Conservation (phyloP, 2,329 filamentous ascomycete genomes). For the Penicillium psychrosexuale region DNA sequence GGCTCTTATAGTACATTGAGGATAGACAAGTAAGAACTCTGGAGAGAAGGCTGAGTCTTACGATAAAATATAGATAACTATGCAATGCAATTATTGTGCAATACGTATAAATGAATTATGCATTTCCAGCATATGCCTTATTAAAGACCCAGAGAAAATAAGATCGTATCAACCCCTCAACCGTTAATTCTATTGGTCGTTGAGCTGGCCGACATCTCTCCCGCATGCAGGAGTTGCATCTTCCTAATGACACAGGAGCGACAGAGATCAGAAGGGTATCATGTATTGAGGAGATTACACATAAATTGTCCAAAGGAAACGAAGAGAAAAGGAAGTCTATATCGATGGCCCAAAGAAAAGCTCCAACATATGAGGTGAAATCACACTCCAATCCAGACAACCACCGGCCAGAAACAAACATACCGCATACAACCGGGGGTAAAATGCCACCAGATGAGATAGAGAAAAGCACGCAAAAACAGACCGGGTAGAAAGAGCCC, state of each 20-base stretch:
- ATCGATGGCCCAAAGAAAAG: slow-evolving; percentile 10
- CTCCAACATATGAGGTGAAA: slow-evolving; percentile 1
- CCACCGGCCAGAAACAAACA: not conserved
- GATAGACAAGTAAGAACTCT: not conserved
- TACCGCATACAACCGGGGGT: not conserved
- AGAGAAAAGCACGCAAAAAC: not conserved
- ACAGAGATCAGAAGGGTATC: not conserved
- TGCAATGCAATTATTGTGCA: not conserved
- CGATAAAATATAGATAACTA: not conserved
- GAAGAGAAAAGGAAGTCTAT: slow-evolving; percentile 17
- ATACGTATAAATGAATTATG: not conserved
- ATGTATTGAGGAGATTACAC: not conserved
- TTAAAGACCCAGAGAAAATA: not conserved
- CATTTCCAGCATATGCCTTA: not conserved
- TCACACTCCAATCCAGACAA: slow-evolving; percentile 3
- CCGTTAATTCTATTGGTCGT: not conserved
- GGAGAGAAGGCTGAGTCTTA: not conserved
- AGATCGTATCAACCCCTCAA: not conserved
- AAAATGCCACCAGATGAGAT: not conserved
- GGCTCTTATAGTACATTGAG: not conserved
- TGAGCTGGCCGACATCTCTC: not conserved
- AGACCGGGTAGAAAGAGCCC: not conserved
- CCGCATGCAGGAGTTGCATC: not conserved
- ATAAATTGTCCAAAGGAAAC: not conserved
- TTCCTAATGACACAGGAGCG: not conserved